phyloP scores from a whole-genome alignment of 169 alveolate species.

The Plasmodium inui region DNA sequence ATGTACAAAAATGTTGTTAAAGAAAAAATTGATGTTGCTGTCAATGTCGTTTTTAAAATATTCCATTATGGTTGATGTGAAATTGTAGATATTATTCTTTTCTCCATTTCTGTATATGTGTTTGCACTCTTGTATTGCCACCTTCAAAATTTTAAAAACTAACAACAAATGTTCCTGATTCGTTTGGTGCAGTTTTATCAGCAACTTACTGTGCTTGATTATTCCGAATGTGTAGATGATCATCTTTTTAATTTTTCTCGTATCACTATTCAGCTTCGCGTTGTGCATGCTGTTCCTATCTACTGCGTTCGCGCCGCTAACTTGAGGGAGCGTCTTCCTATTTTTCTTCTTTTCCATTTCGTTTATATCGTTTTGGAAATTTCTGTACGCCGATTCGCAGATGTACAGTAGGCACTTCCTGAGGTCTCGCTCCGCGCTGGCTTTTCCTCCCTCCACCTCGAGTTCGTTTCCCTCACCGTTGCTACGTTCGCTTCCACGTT shows the following conservation, averaged over 20 bases:
- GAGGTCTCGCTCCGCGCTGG: background rate
- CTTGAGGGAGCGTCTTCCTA: background rate
- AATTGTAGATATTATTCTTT: conserved; percentile 67
- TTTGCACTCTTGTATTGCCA: conserved; percentile 69
- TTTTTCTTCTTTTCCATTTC: conserved; percentile 67
- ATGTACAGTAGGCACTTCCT: conserved; percentile 53
- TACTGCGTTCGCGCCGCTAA: background rate
- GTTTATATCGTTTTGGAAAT: conserved; percentile 60
- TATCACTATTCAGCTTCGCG: conserved; percentile 23
- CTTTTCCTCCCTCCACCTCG: background rate
- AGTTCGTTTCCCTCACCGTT: background rate
- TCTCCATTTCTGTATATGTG: conserved; percentile 66
- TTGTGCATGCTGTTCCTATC: conserved; percentile 12
- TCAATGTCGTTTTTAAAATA: conserved; percentile 74
- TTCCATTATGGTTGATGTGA: conserved; percentile 51
- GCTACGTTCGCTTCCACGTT: background rate
- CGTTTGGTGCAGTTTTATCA: conserved; percentile 67
- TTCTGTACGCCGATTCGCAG: conserved; percentile 69
- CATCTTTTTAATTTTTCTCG: conserved; percentile 61
- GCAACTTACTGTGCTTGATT: conserved; percentile 57
- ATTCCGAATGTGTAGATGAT: conserved; percentile 65
- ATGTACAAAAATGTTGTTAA: conserved; percentile 46
- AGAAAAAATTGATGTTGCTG: conserved; percentile 48
- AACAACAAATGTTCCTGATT: conserved; percentile 71
- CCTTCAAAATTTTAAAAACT: conserved; percentile 56